Conservation (phyloP, 805 yeast species). For the Nakazawaea ishiwadae region DNA sequence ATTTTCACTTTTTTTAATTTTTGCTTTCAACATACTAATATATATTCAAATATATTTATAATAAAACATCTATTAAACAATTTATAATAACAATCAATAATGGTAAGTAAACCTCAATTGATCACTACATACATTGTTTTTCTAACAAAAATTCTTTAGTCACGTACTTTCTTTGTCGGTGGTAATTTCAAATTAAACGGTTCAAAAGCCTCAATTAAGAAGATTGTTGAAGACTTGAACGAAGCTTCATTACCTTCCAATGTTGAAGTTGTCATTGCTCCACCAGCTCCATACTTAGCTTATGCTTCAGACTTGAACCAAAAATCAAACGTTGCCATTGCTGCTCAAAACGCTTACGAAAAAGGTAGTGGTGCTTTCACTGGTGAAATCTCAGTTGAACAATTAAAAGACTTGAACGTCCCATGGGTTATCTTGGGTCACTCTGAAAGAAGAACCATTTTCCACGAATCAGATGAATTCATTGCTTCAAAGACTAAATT, state of each 20-base stretch:
- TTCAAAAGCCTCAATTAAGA: slow-evolving; percentile 75
- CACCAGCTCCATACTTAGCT: slow-evolving; percentile 90
- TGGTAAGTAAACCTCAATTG: not conserved
- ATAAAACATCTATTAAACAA: not conserved
- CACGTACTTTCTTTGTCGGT: slow-evolving; percentile 95
- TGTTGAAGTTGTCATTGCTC: slow-evolving; percentile 92
- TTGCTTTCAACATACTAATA: too few species aligned
- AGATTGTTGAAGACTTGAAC: slow-evolving; percentile 82
- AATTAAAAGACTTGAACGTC: slow-evolving; percentile 87
- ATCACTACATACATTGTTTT: too few species aligned
- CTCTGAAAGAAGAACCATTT: slow-evolving; percentile 95
- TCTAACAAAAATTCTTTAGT: slow-evolving; percentile 27
- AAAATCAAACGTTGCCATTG: slow-evolving; percentile 69
- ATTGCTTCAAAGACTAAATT: slow-evolving; percentile 92
- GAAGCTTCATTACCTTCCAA: slow-evolving; percentile 65
- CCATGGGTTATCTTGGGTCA: slow-evolving; percentile 96
- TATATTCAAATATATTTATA: too few species aligned
- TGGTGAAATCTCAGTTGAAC: slow-evolving; percentile 89
- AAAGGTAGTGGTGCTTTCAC: slow-evolving; percentile 96
- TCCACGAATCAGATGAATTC: slow-evolving; percentile 85
- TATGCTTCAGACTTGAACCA: slow-evolving; percentile 66
- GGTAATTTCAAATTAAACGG: slow-evolving; percentile 99
- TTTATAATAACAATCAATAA: not conserved
- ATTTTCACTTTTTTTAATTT: too few species aligned
- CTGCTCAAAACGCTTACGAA: slow-evolving; percentile 88